A percentile compares a stretch with the other conserved stretches of the same genome.
Conservation (phyloP, 177 flowering plant species). For the Vitis hybrid region DNA sequence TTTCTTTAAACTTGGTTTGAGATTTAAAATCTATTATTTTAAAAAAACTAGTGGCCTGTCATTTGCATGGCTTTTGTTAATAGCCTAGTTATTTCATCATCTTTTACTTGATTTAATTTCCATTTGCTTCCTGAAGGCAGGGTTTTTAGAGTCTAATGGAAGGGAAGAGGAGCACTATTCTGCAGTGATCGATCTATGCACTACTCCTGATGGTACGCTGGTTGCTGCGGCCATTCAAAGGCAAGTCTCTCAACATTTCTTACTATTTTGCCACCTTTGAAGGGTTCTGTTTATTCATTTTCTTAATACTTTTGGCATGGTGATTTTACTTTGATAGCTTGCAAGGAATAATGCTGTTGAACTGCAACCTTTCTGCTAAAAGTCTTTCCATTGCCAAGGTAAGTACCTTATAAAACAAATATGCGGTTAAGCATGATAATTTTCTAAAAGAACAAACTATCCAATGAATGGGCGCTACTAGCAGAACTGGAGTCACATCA, state of each 20-base stretch:
- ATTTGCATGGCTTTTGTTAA: neutral
- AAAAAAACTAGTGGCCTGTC: too few species aligned
- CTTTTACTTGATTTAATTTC: constrained; percentile 8
- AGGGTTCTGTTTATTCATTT: constrained; percentile 1
- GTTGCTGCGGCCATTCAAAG: constrained; percentile 82
- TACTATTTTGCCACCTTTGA: neutral
- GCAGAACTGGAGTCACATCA: neutral
- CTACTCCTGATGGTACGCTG: constrained; percentile 53
- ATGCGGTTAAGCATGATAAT: neutral
- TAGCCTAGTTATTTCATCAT: neutral
- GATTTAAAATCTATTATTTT: too few species aligned
- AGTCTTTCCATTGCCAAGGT: constrained; percentile 69
- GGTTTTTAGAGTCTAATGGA: constrained; percentile 42
- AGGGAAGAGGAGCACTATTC: constrained; percentile 36
- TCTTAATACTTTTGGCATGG: constrained; percentile 8
- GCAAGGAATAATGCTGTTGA: constrained; percentile 67
- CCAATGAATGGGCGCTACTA: neutral
- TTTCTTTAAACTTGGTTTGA: neutral
- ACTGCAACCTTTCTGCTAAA: constrained; percentile 50
- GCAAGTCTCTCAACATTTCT: constrained; percentile 30
- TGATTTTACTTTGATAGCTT: constrained; percentile 40
- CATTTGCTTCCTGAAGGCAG: constrained; percentile 55
- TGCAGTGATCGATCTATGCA: constrained; percentile 71
- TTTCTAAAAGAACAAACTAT: neutral
- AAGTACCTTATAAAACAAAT: constrained; percentile 9